Percentiles rank a stretch among this genome's conserved stretches.
phyloP scores from a whole-genome alignment of 2,329 filamentous ascomycete species.

The Grosmannia clavigera region DNA sequence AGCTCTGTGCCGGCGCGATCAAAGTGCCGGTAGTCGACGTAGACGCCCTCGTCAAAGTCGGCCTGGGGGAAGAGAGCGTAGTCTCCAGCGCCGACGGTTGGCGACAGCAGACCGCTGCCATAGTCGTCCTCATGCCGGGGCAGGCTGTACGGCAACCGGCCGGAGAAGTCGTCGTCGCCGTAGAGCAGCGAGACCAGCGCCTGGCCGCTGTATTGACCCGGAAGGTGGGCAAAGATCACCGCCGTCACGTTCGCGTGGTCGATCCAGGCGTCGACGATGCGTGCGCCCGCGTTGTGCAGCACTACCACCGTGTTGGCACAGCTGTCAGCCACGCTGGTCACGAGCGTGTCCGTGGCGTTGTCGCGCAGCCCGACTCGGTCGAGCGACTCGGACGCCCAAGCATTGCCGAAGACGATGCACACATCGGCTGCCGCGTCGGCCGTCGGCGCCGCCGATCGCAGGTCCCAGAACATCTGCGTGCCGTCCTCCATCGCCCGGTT shows the following conservation, averaged over 20 bases:
- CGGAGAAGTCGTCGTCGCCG: slow-evolving; percentile 41
- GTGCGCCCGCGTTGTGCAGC: slow-evolving; percentile 48
- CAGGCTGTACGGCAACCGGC: slow-evolving; percentile 44
- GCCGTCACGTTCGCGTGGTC: slow-evolving; percentile 51
- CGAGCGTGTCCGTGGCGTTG: slow-evolving; percentile 39
- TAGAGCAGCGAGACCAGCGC: slow-evolving; percentile 44
- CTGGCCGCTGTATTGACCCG: slow-evolving; percentile 47
- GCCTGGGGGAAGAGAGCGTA: slow-evolving; percentile 37
- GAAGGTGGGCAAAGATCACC: slow-evolving; percentile 48
- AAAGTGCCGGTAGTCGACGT: slow-evolving; percentile 43
- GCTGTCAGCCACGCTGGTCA: slow-evolving; percentile 33
- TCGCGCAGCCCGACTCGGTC: slow-evolving; percentile 44
- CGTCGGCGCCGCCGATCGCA: slow-evolving; percentile 35
- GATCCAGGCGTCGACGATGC: slow-evolving; percentile 46
- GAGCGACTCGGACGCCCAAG: slow-evolving; percentile 52
- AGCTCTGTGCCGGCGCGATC: slow-evolving; percentile 33
- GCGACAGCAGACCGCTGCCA: slow-evolving; percentile 20
- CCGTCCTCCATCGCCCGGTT: slow-evolving; percentile 37
- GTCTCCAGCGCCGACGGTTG: slow-evolving; percentile 30
- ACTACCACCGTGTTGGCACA: slow-evolving; percentile 47
- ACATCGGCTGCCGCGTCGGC: slow-evolving; percentile 35
- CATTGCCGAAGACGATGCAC: slow-evolving; percentile 46
- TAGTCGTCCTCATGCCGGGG: slow-evolving; percentile 44
- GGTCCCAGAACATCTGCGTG: slow-evolving; percentile 45
- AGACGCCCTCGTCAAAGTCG: slow-evolving; percentile 35